Evolutionary conservation across 2,329 filamentous ascomycete genomes (phyloP), one percentile per base, ranked within the genome.

Genomic region (Microthyrium microscopicum): DNA sequence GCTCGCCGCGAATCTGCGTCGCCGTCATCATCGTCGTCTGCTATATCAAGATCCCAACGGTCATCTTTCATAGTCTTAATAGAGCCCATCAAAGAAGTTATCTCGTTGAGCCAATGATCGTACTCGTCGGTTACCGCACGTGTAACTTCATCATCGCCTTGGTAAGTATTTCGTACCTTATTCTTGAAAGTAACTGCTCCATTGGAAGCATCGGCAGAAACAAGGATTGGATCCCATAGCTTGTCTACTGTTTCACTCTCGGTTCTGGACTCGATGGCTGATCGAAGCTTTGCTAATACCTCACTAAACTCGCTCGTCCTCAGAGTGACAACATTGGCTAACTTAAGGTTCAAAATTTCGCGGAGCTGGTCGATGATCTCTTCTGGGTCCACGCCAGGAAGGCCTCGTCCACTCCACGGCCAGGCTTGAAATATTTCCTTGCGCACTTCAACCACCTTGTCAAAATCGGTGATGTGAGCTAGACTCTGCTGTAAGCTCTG

Each of bases 11-110:
- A 63, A 40, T 81, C 74, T 15, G 78, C 67, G 9, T 60, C 56
- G 32, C 77, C 72, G 32, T 83, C 77, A 26, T 82, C 70, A 32
- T 78, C 71, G 18, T 58, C 52, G 30, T 77, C 71, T 36, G 61
- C 57, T 19, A 74, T 64, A 39, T 81, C 77, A 35, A 81, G 76
- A 40, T 85, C 77, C 78, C 80, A 85, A 36, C 72, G 68, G 42
- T 76, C 71, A 29, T 68, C 67, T 39, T 63, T 69, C 44, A 89
- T 66, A 37, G 70, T 63, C 26, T 73, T 70, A 5, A 84, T 66
- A 3, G 76, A 62, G 13, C 61, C 58, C 27, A 65, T 66, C 11
- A 79, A 68, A 33, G 74, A 70, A 39, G 76, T 68, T n/a, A 91
- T 69, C 4, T 76, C 68, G n/a, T 63, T 61, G 29, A 73, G 68